Percentiles rank a stretch among this genome's conserved stretches.
phyloP scores from a whole-genome alignment of 306 rosid species.

The Spatholobus suberectus region DNA sequence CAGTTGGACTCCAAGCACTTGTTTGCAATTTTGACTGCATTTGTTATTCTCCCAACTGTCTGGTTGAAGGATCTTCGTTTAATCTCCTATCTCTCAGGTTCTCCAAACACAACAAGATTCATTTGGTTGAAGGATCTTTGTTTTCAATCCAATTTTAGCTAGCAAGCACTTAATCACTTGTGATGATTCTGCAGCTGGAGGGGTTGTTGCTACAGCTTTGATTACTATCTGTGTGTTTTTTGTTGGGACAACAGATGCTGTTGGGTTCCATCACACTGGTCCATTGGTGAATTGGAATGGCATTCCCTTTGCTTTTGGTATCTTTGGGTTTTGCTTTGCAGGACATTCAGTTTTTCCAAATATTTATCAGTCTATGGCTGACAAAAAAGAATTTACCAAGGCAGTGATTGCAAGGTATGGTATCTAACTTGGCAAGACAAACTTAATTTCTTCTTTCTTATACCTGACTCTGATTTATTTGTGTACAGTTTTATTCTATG shows the following conservation, averaged over 20 bases:
- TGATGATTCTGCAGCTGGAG: conserved; percentile 71
- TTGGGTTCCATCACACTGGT: conserved; percentile 69
- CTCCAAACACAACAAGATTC: conserved; percentile 26
- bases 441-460: conserved; percentile 9
- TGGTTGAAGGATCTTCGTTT: conserved; percentile 81
- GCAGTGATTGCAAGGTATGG: conserved; percentile 41
- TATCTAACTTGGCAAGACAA: not conserved
- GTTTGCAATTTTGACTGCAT: conserved; percentile 69
- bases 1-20: conserved; percentile 66
- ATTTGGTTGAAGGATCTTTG: not conserved
- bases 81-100: conserved; percentile 82
- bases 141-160: not conserved
- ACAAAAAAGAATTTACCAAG: conserved; percentile 63
- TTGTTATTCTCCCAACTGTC: conserved; percentile 80
- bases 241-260: conserved; percentile 63
- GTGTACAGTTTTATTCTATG: conserved; percentile 68
- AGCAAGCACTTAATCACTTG: conserved; percentile 26
- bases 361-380: conserved; percentile 87
- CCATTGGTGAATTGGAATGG: conserved; percentile 67
- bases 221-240: conserved; percentile 56
- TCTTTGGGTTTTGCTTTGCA: conserved; percentile 79
- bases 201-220: conserved; percentile 62
- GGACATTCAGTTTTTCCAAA: conserved; percentile 89
- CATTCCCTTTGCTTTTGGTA: conserved; percentile 80
- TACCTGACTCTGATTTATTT: conserved; percentile 15